Evolutionary conservation across 2,329 filamentous ascomycete genomes (phyloP).

Genomic region (Colletotrichum limetticola): DNA sequence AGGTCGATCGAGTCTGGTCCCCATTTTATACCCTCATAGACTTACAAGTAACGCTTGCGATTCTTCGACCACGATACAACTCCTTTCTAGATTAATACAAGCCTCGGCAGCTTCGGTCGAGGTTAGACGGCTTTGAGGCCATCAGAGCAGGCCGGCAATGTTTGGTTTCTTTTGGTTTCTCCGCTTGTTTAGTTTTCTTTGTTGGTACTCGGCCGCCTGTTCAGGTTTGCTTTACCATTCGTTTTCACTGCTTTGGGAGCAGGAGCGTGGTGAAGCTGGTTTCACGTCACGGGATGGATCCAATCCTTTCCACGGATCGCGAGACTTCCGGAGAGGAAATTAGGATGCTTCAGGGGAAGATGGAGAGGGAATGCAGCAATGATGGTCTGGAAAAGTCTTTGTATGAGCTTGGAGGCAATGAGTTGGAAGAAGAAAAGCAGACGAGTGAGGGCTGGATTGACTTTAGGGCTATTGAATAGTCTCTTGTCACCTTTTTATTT

Average conservation of each 20-base stretch:
- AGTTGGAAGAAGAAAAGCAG: slow-evolving; percentile 1
- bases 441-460: not conserved
- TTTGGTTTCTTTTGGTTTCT: slow-evolving; percentile 14
- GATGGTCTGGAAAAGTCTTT: not conserved
- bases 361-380: not conserved
- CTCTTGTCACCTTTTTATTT: not conserved
- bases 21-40: slow-evolving; percentile 37
- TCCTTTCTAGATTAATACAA: slow-evolving; percentile 25
- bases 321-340: not conserved
- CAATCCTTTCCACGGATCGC: not conserved
- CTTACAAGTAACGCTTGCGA: slow-evolving; percentile 33
- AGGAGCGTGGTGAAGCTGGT: not conserved
- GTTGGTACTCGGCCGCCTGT: slow-evolving; percentile 6
- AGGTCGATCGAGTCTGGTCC: slow-evolving; percentile 27
- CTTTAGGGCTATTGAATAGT: not conserved
- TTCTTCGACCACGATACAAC: slow-evolving; percentile 17
- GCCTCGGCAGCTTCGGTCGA: not conserved
- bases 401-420: slow-evolving; percentile 24
- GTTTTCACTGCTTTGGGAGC: not conserved
- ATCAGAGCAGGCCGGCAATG: not conserved
- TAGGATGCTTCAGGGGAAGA: not conserved
- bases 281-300: not conserved
- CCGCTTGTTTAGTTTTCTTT: slow-evolving; percentile 1
- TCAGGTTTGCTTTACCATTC: not conserved
- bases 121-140: slow-evolving; percentile 10